phyloP scores from a whole-genome alignment of 768 basidiomycete genomes.

The Russula emetica region DNA sequence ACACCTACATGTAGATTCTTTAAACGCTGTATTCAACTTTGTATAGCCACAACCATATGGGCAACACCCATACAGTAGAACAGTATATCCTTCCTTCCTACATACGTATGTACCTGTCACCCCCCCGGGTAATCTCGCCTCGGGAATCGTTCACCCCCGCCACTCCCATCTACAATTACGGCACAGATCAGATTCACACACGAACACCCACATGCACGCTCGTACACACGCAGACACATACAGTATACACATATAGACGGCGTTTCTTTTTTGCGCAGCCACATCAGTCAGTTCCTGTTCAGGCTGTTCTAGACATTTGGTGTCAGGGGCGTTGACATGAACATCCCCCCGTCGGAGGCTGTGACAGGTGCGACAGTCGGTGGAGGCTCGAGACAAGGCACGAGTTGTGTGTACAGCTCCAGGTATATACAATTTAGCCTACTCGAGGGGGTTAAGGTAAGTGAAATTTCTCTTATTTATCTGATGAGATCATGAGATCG shows the following conservation, averaged over 20 bases:
- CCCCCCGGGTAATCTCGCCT: not conserved
- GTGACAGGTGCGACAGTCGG: not conserved
- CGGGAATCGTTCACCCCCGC: not conserved
- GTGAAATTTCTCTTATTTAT: not conserved
- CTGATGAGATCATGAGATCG: not conserved
- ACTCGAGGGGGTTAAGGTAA: not conserved
- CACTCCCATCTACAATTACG: constrained; percentile 10
- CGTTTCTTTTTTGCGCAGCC: not conserved
- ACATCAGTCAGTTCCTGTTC: not conserved
- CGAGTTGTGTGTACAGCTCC: not conserved
- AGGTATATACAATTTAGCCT: not conserved
- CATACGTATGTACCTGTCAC: not conserved
- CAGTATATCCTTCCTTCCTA: not conserved
- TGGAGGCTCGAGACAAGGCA: not conserved
- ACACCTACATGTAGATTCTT: not conserved
- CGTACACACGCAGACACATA: not conserved
- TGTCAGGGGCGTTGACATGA: not conserved
- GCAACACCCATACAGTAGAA: not conserved
- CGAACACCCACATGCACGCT: not conserved
- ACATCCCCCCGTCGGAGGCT: not conserved
- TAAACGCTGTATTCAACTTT: constrained; percentile 11
- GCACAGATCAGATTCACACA: not conserved
- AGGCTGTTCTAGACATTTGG: not conserved
- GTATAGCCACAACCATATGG: not conserved
- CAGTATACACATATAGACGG: not conserved